Conservation (phyloP, 202 grass and related monocot species). For the Cymbopogon flexuosus region DNA sequence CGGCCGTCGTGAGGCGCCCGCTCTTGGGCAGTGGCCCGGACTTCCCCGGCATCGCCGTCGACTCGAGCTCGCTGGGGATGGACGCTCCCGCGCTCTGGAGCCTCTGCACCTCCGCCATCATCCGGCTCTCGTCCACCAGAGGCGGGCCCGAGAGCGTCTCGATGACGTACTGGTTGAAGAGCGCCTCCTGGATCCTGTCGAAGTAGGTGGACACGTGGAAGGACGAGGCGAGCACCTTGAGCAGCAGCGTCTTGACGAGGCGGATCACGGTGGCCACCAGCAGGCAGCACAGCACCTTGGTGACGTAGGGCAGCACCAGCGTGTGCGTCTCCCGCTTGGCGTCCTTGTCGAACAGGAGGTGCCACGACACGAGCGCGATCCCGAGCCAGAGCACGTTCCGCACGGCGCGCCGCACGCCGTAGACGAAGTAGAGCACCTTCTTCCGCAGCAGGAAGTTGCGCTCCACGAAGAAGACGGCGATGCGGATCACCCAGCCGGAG, state of each 20-base stretch:
- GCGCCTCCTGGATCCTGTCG: slow-evolving; percentile 80
- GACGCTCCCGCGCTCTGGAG: slow-evolving; percentile 55
- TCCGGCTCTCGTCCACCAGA: slow-evolving; percentile 61
- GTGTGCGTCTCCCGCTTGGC: slow-evolving; percentile 24
- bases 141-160: slow-evolving; percentile 82
- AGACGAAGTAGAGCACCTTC: slow-evolving; percentile 93
- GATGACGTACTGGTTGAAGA: slow-evolving; percentile 96
- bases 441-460: slow-evolving; percentile 86
- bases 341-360: slow-evolving; percentile 61
- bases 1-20: slow-evolving; percentile 14
- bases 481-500: slow-evolving; percentile 72
- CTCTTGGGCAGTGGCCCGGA: slow-evolving; percentile 28
- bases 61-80: slow-evolving; percentile 55
- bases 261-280: slow-evolving; percentile 61
- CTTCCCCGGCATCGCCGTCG: slow-evolving; percentile 40
- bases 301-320: slow-evolving; percentile 61
- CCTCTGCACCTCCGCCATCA: slow-evolving; percentile 63
- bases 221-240: slow-evolving; percentile 85
- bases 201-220: slow-evolving; percentile 99
- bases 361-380: slow-evolving; percentile 69
- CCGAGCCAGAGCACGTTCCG: slow-evolving; percentile 86
- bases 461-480: slow-evolving; percentile 74
- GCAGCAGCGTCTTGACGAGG: slow-evolving; percentile 76
- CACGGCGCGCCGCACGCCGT: slow-evolving; percentile 71
- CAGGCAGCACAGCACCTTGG: slow-evolving; percentile 80